A percentile compares a stretch with the other conserved stretches of the same genome.
Conservation (phyloP, 2,329 filamentous ascomycete species). For the Geosmithia morbida region DNA sequence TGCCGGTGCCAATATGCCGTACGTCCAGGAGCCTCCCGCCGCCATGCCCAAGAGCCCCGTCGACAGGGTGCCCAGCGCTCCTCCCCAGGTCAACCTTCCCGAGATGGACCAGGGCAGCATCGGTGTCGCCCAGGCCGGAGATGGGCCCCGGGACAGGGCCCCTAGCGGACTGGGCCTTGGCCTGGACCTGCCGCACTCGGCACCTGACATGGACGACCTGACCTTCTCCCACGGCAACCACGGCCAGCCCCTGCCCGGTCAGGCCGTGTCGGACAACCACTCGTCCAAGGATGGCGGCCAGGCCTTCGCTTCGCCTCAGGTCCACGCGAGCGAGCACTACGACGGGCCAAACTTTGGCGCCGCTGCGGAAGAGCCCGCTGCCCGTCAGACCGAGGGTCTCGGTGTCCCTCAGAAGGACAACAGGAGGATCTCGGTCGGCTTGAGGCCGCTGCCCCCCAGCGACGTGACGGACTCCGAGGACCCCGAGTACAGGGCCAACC, state of each 20-base stretch:
- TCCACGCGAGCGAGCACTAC: constrained; percentile 16
- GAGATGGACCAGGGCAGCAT: constrained; percentile 3
- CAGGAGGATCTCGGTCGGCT: constrained; percentile 50
- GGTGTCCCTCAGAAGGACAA: constrained; percentile 39
- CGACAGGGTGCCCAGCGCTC: constrained; percentile 9
- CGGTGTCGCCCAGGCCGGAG: constrained; percentile 7
- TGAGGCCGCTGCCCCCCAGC: constrained; percentile 79
- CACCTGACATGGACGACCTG: constrained; percentile 5
- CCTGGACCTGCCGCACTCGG: constrained; percentile 17
- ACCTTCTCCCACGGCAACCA: constrained; percentile 8
- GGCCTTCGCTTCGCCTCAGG: constrained; percentile 9
- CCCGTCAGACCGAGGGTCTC: constrained; percentile 21
- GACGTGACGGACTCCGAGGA: constrained; percentile 71
- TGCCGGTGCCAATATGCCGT: constrained; percentile 13
- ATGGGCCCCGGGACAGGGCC: constrained; percentile 11
- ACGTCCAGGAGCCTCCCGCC: constrained; percentile 14
- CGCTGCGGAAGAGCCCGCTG: constrained; percentile 8
- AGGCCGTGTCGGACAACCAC: constrained; percentile 1
- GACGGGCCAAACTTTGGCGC: constrained; percentile 10
- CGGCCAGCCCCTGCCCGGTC: constrained; percentile 4
- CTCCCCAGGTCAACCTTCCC: constrained; percentile 4
- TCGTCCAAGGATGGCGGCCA: constrained; percentile 7
- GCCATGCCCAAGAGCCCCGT: constrained; percentile 13
- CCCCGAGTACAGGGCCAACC: constrained; percentile 85
- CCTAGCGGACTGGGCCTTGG: constrained; percentile 18